Evolutionary conservation across 257 asterid species (phyloP).

Genomic region (Echium plantagineum): DNA sequence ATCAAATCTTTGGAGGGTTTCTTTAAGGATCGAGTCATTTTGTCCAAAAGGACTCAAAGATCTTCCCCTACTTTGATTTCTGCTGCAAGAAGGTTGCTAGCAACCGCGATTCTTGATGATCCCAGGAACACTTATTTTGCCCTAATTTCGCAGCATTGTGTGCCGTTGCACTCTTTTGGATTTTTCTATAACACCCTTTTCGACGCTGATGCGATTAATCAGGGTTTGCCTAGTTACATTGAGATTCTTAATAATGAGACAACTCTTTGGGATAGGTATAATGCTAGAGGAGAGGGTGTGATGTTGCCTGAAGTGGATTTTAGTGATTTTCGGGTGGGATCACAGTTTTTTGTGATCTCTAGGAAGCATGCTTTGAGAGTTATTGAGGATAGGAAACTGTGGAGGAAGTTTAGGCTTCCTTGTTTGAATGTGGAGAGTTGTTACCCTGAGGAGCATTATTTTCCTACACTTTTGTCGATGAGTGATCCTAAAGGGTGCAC

Average conservation of each 20-base stretch:
- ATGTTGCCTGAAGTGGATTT: slow-evolving; percentile 73
- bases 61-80: slow-evolving; percentile 77
- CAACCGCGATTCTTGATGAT: slow-evolving; percentile 61
- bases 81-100: slow-evolving; percentile 60
- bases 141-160: slow-evolving; percentile 50
- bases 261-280: slow-evolving; percentile 44
- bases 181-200: slow-evolving; percentile 46
- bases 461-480: slow-evolving; percentile 77
- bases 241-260: slow-evolving; percentile 47
- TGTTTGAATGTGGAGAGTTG: slow-evolving; percentile 73
- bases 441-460: slow-evolving; percentile 89
- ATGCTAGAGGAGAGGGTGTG: slow-evolving; percentile 61
- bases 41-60: slow-evolving; percentile 70
- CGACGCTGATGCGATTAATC: slow-evolving; percentile 40
- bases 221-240: slow-evolving; percentile 47
- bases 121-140: slow-evolving; percentile 52
- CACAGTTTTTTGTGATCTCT: slow-evolving; percentile 67
- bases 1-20: slow-evolving; percentile 38
- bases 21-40: slow-evolving; percentile 39
- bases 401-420: slow-evolving; percentile 73
- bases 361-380: slow-evolving; percentile 62
- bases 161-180: slow-evolving; percentile 55
- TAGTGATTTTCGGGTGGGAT: slow-evolving; percentile 61
- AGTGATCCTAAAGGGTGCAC: slow-evolving; percentile 56
- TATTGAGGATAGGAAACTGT: slow-evolving; percentile 63